Conservation (phyloP, 2,329 filamentous ascomycete genomes). For the Phialophora macrospora region DNA sequence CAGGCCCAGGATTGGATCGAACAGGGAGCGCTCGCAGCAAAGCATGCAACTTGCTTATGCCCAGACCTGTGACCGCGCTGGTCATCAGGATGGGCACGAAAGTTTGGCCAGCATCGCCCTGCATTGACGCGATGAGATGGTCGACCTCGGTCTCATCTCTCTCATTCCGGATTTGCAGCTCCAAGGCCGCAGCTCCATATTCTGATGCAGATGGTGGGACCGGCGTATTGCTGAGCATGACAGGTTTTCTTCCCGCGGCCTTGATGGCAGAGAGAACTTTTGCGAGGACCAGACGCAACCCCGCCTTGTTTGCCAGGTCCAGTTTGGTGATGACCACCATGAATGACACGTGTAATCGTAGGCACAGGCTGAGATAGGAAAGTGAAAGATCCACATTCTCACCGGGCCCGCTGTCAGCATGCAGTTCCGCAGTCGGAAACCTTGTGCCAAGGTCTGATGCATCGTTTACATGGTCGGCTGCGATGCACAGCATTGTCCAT, state of each 20-base stretch:
- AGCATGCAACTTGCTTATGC: slow-evolving; percentile 80
- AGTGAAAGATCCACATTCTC: slow-evolving; percentile 68
- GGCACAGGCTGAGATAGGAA: slow-evolving; percentile 81
- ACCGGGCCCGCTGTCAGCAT: slow-evolving; percentile 46
- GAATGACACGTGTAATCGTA: slow-evolving; percentile 77
- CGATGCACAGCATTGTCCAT: slow-evolving; percentile 87
- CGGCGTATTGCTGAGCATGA: slow-evolving; percentile 61
- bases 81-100: slow-evolving; percentile 84
- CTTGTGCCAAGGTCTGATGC: slow-evolving; percentile 43
- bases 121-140: slow-evolving; percentile 55
- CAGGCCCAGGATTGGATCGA: background rate
- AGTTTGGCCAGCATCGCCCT: slow-evolving; percentile 47
- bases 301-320: slow-evolving; percentile 77
- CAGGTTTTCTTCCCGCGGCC: slow-evolving; percentile 71
- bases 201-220: slow-evolving; percentile 26
- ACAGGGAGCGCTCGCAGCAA: slow-evolving; percentile 73
- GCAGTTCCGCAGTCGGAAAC: slow-evolving; percentile 56
- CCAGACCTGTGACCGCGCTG: slow-evolving; percentile 81
- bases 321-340: slow-evolving; percentile 88
- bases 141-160: slow-evolving; percentile 64
- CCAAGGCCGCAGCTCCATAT: slow-evolving; percentile 57
- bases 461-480: slow-evolving; percentile 71
- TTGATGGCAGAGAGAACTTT: slow-evolving; percentile 80
- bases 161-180: slow-evolving; percentile 62
- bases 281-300: slow-evolving; percentile 71